Evolutionary conservation across 106 monocot genomes (phyloP), one percentile per base, ranked within the genome.

Genomic region (Ottelia alismoides): DNA sequence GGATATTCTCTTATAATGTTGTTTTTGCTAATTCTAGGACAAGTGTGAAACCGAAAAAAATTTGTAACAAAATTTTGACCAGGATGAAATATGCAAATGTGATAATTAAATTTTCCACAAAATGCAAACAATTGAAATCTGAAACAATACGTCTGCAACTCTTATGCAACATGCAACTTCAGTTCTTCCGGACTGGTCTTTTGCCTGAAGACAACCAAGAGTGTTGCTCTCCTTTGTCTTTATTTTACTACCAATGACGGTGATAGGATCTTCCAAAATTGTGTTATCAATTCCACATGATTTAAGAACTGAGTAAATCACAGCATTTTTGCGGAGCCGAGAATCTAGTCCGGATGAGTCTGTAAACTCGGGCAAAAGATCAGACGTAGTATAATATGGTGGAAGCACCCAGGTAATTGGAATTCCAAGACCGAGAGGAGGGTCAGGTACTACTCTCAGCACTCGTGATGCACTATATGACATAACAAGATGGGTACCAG

Each of bases 161-260:
- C 82, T 76, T 62, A 98, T 51, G 58, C 96, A 98, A 21, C 85
- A 76, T 57, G 96, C 96, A 61, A 98, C 77, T 74, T 79, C 89
- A 32, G 50, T 70, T 67, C 89, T 81, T 62, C 78, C 85, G 53
- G 78, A 79, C 47, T 57, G 68, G 51, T 98, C 96, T 65, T 90
- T 77, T 26, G 74, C 89, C 62, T 77, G 72, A 48, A 98, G 79
- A 68, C 96, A 98, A 56, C 49, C 74, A 59, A 85, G 56, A 65
- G 54, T 68, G 47, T 73, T 73, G 53, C 71, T 85, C 40, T 70
- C 74, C 30, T 59, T 66, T 30, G 96, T 98, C 74, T 48, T 79
- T 64, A 98, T 85, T 62, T 74, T 75, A 40, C 60, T 64, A 60
- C 89, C 89, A 67, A 75, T 59, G 51, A 98, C 63, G 28, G 59